These are phyloP conservation scores for Solanum clarkiae DNA, from an alignment of 257 asterid species.

Conservation along the genomic window DNA sequence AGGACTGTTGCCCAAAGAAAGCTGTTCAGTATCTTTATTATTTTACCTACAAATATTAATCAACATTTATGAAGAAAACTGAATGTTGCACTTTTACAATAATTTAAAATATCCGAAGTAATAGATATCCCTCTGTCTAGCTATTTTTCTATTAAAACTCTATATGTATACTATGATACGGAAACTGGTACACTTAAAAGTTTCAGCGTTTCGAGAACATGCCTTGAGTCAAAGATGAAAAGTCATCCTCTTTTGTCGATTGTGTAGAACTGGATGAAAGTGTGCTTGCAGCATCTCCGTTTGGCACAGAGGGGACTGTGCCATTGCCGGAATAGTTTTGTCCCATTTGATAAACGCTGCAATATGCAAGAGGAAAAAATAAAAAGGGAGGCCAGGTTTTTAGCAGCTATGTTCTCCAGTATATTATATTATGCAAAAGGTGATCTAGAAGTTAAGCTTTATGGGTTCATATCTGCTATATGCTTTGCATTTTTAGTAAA, in stretches of 20 bases:
- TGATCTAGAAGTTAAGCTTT: neutral
- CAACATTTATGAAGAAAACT: constrained; percentile 10
- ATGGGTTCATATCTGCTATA: neutral
- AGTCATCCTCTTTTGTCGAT: constrained; percentile 65
- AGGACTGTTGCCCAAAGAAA: neutral
- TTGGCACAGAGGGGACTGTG: constrained; percentile 22
- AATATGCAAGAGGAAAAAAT: neutral
- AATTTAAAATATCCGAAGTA: constrained; percentile 31
- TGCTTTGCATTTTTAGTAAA: neutral
- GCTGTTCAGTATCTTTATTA: constrained; percentile 3
- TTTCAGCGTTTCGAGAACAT: constrained; percentile 59
- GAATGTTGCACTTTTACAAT: constrained; percentile 17
- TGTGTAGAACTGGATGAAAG: constrained; percentile 38
- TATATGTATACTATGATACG: constrained; percentile 5
- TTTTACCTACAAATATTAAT: constrained; percentile 19
- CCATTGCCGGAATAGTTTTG: constrained; percentile 38
- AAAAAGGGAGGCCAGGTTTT: neutral
- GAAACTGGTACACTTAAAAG: neutral
- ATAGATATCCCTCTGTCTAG: neutral
- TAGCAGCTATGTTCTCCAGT: neutral
- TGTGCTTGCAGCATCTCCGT: constrained; percentile 26
- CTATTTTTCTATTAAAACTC: constrained; percentile 7
- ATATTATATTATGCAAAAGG: neutral
- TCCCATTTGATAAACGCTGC: constrained; percentile 43
- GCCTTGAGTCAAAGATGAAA: constrained; percentile 89